Conservation (phyloP, 2,329 filamentous ascomycete genomes). For the Zymoseptoria tritici region DNA sequence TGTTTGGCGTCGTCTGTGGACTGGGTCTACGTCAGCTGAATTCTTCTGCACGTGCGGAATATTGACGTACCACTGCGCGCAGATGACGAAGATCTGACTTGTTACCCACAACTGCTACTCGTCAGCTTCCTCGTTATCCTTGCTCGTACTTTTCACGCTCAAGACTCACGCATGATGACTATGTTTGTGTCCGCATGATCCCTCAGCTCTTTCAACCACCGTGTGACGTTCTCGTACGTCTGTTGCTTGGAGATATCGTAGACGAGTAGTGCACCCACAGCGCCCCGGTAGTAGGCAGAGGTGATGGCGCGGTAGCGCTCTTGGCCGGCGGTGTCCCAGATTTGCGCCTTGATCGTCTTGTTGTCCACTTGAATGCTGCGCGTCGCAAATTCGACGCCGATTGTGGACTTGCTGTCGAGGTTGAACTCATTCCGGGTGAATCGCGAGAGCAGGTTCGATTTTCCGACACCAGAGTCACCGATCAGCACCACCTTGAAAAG, state of each 20-base stretch:
- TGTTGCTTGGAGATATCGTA: constrained; percentile 50
- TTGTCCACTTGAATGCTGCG: constrained; percentile 97
- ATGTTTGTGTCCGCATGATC: constrained; percentile 98
- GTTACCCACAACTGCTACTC: constrained; percentile 57
- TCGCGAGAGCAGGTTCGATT: constrained; percentile 98
- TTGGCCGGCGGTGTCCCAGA: constrained; percentile 98
- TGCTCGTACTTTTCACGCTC: background rate
- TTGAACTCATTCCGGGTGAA: constrained; percentile 99
- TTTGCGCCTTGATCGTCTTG: constrained; percentile 99
- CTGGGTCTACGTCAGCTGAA: background rate
- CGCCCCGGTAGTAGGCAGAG: constrained; percentile 96
- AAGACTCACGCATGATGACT: constrained; percentile 6
- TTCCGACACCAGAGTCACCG: constrained; percentile 98
- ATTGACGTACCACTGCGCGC: constrained; percentile 58
- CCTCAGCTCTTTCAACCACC: constrained; percentile 97
- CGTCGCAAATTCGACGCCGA: constrained; percentile 98
- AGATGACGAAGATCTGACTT: constrained; percentile 99
- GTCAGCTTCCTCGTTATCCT: background rate
- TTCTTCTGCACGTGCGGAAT: background rate
- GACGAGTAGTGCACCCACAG: constrained; percentile 91
- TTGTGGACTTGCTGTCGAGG: constrained; percentile 98
- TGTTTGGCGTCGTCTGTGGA: constrained; percentile 96
- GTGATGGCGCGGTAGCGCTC: constrained; percentile 99
- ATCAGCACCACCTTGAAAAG: constrained; percentile 99
- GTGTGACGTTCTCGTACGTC: constrained; percentile 52